Evolutionary conservation across 805 yeast species (phyloP).

Genomic region (Myxozyma melibiosi): DNA sequence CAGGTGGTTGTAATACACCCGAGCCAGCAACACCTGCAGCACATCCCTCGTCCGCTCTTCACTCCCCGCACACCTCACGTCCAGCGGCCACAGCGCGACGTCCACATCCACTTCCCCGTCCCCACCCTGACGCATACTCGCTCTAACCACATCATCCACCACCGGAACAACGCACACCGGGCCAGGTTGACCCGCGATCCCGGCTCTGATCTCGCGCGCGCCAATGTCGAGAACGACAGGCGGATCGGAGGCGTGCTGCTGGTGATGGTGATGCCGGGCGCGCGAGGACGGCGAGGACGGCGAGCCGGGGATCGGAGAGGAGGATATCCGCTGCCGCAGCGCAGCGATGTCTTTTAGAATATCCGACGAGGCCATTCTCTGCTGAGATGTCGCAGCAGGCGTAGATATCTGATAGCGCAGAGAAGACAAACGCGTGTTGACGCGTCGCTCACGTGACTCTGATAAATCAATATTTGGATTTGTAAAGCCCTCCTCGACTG

Average conservation of each 20-base stretch:
- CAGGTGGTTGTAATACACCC: conserved; percentile 10
- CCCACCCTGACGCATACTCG: too few relatives aligned
- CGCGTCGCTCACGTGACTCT: not conserved
- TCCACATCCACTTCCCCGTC: not conserved
- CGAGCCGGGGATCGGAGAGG: conserved; percentile 12
- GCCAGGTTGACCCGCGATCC: conserved; percentile 16
- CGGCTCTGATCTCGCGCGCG: conserved; percentile 27
- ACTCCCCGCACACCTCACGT: not conserved
- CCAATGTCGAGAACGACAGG: conserved; percentile 30
- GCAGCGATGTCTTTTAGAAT: not conserved
- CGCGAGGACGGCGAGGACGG: conserved; percentile 22
- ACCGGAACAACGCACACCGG: conserved; percentile 13
- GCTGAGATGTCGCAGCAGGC: not conserved
- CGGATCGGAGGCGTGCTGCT: conserved; percentile 11
- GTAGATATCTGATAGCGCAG: not conserved
- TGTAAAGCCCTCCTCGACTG: not conserved
- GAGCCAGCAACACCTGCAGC: conserved; percentile 7
- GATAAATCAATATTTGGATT: too few relatives aligned
- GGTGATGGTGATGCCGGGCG: too few relatives aligned
- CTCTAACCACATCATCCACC: conserved; percentile 4
- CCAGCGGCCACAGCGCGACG: conserved; percentile 15
- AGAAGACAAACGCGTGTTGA: not conserved
- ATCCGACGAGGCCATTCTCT: not conserved
- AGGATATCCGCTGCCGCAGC: not conserved
- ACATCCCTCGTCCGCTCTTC: conserved; percentile 3